These are phyloP conservation scores for Epichloe hybrida DNA, from an alignment of 2,329 filamentous ascomycete genomes.

Conservation along the genomic window DNA sequence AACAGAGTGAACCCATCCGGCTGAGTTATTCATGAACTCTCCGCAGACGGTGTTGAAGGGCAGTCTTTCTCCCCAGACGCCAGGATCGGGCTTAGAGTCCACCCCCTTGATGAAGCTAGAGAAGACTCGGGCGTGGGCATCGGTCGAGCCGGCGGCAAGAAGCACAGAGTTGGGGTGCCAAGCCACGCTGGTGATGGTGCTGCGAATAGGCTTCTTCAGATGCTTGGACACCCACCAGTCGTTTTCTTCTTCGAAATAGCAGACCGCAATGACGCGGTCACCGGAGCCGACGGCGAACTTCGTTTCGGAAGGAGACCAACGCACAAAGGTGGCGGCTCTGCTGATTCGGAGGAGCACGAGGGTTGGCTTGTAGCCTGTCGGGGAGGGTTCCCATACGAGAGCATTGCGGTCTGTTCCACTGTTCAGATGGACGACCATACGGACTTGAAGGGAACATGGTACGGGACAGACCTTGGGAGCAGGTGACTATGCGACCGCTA, in stretches of 20 bases:
- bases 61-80: slow-evolving; percentile 85
- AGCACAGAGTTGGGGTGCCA: slow-evolving; percentile 98
- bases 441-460: no score
- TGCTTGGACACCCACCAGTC: slow-evolving; percentile 99
- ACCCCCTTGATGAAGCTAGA: slow-evolving; percentile 94
- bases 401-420: slow-evolving; percentile 69
- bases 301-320: slow-evolving; percentile 91
- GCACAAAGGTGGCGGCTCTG: slow-evolving; percentile 87
- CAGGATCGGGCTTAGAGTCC: slow-evolving; percentile 72
- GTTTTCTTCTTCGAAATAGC: slow-evolving; percentile 98
- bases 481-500: slow-evolving; percentile 89
- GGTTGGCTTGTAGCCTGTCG: slow-evolving; percentile 88
- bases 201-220: slow-evolving; percentile 95
- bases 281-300: slow-evolving; percentile 97
- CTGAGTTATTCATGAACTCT: slow-evolving; percentile 90
- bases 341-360: slow-evolving; percentile 95
- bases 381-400: slow-evolving; percentile 93
- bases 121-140: slow-evolving; percentile 90
- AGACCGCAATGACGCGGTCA: slow-evolving; percentile 87
- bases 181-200: slow-evolving; percentile 84
- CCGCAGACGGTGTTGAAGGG: slow-evolving; percentile 98
- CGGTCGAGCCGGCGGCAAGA: slow-evolving; percentile 87
- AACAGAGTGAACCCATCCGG: slow-evolving; percentile 90
- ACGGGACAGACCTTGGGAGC: slow-evolving; percentile 65
- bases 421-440: no score